Evolutionary conservation across 75 land plant genomes (phyloP), one percentile per base, ranked within the genome.

Genomic region (Cunninghamia lanceolata): DNA sequence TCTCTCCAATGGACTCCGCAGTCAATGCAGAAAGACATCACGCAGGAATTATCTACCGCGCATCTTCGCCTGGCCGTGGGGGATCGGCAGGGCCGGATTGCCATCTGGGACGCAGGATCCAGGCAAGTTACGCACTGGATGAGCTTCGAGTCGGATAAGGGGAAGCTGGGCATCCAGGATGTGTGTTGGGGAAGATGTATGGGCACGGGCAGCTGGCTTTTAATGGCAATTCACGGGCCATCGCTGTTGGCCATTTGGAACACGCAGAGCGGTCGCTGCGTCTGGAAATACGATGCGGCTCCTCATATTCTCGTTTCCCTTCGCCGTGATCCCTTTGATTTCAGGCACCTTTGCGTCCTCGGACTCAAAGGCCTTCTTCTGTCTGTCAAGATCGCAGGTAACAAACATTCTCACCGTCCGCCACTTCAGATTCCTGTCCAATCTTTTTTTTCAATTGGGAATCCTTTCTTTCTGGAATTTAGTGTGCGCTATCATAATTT

Each of bases 81-180:
- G 14, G 99, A 98, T 86, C 95, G 99, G 83, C 99, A 98, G 75
- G 99, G 99, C 39, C 93, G 99, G 71, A 91, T 98, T 84, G 90
- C 96, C 56, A 85, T 98, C 52, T 87, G 94, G 89, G 99, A 98
- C 85, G 88, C 94, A 84, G 89, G 94, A 15, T 88, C 89, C 16
- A 87, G 92, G 3, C 87, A 88, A 25, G 85, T 90, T 25, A 45
- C 71, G 0, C 52, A 88, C 28, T 92, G 93, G 93, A 45, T 92
- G 39, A 83, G 56, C 21, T 63, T 86, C 35, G 93, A 90, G 34
- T 83, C 86, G 17, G 91, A 85, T 15, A 70, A 71, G 80, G 88
- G 86, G 9, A 87, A 85, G 71, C 68, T 63, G 13, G 99, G 99
- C 11, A 88, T 98, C 53, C 99, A 98, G 84, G 97, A 96, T 74